Base-by-base conservation (phyloP, 768 basidiomycete genomes). In the Suillus variegatus region DNA sequence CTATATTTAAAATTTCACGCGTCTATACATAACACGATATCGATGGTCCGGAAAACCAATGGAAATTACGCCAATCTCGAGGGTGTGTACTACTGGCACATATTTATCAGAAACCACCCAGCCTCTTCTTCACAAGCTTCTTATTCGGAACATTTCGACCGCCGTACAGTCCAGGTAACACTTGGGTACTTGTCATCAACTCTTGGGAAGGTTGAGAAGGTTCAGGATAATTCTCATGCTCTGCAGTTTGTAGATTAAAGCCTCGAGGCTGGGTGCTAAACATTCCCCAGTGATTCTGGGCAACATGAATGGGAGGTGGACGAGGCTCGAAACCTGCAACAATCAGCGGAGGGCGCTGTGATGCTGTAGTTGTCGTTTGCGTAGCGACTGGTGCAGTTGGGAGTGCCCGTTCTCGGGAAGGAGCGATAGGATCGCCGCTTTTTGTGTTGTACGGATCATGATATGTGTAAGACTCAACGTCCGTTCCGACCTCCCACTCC, bases 111-210 rank as follows among this genome's bases (percentile, higher is more conserved):
- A 94, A 94, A 9, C 93, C 93, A 12, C 90, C 91, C 49, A 92
- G 52, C 28, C 92, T 81, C 76, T 89, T 93, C 80, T 88, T 92
- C 25, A 67, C 73, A 35, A 75, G 64, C 73, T 87, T 89, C 77
- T 85, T 91, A 6, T 67, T 72, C 16, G 70, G 69, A 18, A 65
- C 65, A 32, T 82, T 82, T 47, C 90, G 82, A 28, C 90, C 90
- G 41, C 92, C 92, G 76, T 87, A 86, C 0, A 82, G 85, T 3
- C 93, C 92, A 5, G 92, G 85, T 12, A 92, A 74, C 8, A 88
- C 76, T 72, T 94, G 92, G 2, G 92, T 94, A 67, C 85, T 92
- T 43, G 81, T 76, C 77, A 85, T 78, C 18, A 77, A 67, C 20
- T 82, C 82, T 66, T 89, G 86, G 20, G 78, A 78, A 35, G 67